A percentile compares a stretch with the other conserved stretches of the same genome.
Evolutionary conservation across 371 early-diverging fungal genomes (phyloP).

Genomic region (Mortierella polycephala): DNA sequence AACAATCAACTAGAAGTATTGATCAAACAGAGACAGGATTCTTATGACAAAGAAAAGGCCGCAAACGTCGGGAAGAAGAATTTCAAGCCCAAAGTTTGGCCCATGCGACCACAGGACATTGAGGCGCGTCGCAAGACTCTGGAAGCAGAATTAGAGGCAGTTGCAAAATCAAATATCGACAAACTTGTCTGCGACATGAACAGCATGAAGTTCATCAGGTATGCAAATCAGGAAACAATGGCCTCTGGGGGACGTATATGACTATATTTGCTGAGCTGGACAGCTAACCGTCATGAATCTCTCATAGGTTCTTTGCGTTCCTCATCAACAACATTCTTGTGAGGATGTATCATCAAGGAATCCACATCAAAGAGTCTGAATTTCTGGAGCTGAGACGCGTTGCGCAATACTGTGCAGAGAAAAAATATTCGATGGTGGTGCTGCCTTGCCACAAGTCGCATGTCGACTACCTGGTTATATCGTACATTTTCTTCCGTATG

Average conservation of each 20-base stretch:
- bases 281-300: too few relatives aligned
- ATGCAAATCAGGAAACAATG: conserved; percentile 5
- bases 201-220: conserved; percentile 72
- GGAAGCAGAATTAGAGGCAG: conserved; percentile 62
- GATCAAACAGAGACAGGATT: conserved; percentile 47
- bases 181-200: conserved; percentile 78
- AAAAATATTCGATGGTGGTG: conserved; percentile 80
- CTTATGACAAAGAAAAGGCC: conserved; percentile 37
- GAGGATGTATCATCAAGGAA: conserved; percentile 85
- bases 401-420: conserved; percentile 59
- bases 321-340: conserved; percentile 79
- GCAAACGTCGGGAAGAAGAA: conserved; percentile 52
- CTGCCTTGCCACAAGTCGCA: conserved; percentile 92
- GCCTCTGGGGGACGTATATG: too few relatives aligned
- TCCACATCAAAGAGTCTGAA: conserved; percentile 86
- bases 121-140: conserved; percentile 57
- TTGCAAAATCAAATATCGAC: conserved; percentile 71
- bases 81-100: conserved; percentile 47
- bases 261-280: too few relatives aligned
- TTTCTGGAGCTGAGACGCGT: conserved; percentile 71
- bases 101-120: conserved; percentile 43
- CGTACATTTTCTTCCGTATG: conserved; percentile 84
- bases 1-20: conserved; percentile 59
- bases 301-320: conserved; percentile 76
- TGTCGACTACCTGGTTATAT: conserved; percentile 89